Conservation (phyloP, 192 early-diverging fungal genomes). For the Gaertneriomyces sp. region DNA sequence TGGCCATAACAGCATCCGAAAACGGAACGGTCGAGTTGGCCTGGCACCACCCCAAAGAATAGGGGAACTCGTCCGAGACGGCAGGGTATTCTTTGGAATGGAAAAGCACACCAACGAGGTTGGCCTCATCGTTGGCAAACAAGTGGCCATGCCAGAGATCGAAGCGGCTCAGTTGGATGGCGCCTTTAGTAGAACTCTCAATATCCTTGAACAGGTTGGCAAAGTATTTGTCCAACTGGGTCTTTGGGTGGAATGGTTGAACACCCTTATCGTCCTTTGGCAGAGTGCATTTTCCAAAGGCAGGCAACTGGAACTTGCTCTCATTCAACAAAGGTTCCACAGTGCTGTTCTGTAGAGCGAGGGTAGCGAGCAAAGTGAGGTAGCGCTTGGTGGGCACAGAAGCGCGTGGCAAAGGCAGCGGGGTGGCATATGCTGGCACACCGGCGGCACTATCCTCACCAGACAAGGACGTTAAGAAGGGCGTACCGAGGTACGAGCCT, state of each 20-base stretch:
- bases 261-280: constrained; percentile 3
- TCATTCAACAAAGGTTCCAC: too few relatives aligned
- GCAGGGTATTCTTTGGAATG: constrained; percentile 11
- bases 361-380: too few relatives aligned
- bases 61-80: constrained; percentile 1
- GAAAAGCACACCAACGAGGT: constrained; percentile 7
- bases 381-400: too few relatives aligned
- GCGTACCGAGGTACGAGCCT: too few relatives aligned
- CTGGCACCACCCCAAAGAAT: constrained; percentile 7
- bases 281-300: constrained; percentile 9
- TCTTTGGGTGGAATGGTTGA: background rate
- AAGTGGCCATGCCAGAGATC: constrained; percentile 13
- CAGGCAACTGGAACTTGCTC: background rate
- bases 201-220: constrained; percentile 1
- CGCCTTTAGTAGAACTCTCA: background rate
- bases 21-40: background rate
- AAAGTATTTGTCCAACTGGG: constrained; percentile 6
- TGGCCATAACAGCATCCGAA: background rate
- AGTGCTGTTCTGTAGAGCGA: too few relatives aligned
- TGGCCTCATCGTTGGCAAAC: background rate
- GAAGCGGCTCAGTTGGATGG: background rate
- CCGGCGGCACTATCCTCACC: too few relatives aligned
- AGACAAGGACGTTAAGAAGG: too few relatives aligned
- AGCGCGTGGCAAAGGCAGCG: too few relatives aligned
- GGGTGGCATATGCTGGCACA: too few relatives aligned